A percentile compares a stretch with the other conserved stretches of the same genome.
Conservation (phyloP, 2,329 filamentous ascomycete genomes). For the Penicillium rolfsii region DNA sequence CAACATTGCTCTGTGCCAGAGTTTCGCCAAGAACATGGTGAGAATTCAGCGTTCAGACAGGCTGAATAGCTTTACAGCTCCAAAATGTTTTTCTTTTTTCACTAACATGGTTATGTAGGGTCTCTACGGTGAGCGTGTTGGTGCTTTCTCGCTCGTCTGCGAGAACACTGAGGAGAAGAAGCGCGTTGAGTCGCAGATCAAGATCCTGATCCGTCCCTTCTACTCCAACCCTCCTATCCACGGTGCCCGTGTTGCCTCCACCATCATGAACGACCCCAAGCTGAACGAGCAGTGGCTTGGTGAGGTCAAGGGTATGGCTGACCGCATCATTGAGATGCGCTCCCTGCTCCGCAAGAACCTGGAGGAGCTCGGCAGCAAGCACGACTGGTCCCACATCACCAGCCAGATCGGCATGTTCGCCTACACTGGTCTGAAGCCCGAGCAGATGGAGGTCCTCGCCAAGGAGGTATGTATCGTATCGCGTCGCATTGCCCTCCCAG, state of each 20-base stretch:
- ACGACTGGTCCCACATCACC: slow-evolving; percentile 99
- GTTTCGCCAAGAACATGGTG: slow-evolving; percentile 99
- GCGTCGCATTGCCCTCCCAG: background rate
- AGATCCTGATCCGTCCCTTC: slow-evolving; percentile 93
- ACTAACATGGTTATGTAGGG: slow-evolving; percentile 57
- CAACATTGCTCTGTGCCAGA: slow-evolving; percentile 84
- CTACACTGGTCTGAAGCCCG: slow-evolving; percentile 87
- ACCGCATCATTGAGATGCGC: slow-evolving; percentile 98
- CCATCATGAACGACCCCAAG: slow-evolving; percentile 82
- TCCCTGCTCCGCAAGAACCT: slow-evolving; percentile 92
- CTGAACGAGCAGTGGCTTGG: slow-evolving; percentile 93
- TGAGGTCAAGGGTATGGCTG: slow-evolving; percentile 98
- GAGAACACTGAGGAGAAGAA: slow-evolving; percentile 87
- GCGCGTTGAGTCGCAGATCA: slow-evolving; percentile 94
- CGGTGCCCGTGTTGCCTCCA: slow-evolving; percentile 88
- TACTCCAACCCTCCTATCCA: slow-evolving; percentile 99
- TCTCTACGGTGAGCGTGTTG: slow-evolving; percentile 97
- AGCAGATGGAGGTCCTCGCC: slow-evolving; percentile 88
- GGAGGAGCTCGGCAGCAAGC: slow-evolving; percentile 90
- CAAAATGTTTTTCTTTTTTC: background rate
- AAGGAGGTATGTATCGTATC: slow-evolving; percentile 65
- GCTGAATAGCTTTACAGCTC: background rate
- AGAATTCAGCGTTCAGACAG: slow-evolving; percentile 24
- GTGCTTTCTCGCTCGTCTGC: slow-evolving; percentile 91
- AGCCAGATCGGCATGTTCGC: slow-evolving; percentile 99